Evolutionary conservation across 2,329 filamentous ascomycete species (phyloP).

Genomic region (Hypoxylon sp.): DNA sequence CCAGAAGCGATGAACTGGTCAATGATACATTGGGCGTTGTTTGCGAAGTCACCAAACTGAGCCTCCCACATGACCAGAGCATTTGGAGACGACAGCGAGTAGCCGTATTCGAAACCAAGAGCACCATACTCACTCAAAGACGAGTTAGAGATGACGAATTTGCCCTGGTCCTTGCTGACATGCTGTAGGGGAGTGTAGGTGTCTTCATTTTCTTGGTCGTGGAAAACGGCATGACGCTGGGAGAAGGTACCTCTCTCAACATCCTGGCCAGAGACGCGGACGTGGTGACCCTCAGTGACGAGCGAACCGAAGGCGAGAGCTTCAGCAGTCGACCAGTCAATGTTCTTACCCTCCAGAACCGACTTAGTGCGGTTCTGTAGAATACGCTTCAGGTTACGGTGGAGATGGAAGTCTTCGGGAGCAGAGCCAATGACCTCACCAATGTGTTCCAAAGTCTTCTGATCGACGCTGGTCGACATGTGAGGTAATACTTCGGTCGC

Average conservation of each 20-base stretch:
- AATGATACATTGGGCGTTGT: slow-evolving; percentile 99
- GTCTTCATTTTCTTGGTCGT: slow-evolving; percentile 94
- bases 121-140: slow-evolving; percentile 80
- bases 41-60: slow-evolving; percentile 99
- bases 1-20: slow-evolving; percentile 99
- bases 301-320: slow-evolving; percentile 94
- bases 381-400: slow-evolving; percentile 98
- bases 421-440: slow-evolving; percentile 82
- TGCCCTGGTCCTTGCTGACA: slow-evolving; percentile 90
- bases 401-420: slow-evolving; percentile 88
- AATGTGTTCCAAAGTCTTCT: slow-evolving; percentile 82
- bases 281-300: slow-evolving; percentile 93
- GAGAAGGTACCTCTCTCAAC: slow-evolving; percentile 99
- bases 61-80: slow-evolving; percentile 99
- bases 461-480: slow-evolving; percentile 84
- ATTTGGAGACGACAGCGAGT: slow-evolving; percentile 96
- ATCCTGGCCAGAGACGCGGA: slow-evolving; percentile 97
- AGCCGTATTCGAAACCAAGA: slow-evolving; percentile 98
- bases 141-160: slow-evolving; percentile 97
- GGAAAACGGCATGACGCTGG: slow-evolving; percentile 95
- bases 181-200: slow-evolving; percentile 95
- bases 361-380: slow-evolving; percentile 91
- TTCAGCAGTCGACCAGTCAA: slow-evolving; percentile 98
- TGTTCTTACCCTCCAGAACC: slow-evolving; percentile 90
- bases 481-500: slow-evolving; percentile 95